Conservation (phyloP, 2,329 filamentous ascomycete species). For the Aspergillus felis region DNA sequence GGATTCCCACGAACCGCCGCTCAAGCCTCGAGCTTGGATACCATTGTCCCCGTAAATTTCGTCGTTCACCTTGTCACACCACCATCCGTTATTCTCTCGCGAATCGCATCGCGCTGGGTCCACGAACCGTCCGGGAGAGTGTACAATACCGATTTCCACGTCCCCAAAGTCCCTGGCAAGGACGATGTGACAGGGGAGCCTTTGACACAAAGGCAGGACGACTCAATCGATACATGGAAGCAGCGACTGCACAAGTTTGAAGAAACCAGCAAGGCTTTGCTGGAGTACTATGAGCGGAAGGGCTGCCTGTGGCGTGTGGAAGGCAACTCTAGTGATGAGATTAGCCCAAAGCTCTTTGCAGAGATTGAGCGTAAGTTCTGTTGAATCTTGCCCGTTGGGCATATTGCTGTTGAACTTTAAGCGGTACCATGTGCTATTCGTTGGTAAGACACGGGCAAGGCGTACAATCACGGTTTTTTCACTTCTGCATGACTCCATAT, state of each 20-base stretch:
- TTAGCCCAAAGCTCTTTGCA: slow-evolving; percentile 78
- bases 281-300: slow-evolving; percentile 83
- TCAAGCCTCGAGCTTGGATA: slow-evolving; percentile 75
- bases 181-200: slow-evolving; percentile 91
- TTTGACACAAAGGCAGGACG: slow-evolving; percentile 77
- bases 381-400: slow-evolving; percentile 11
- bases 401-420: slow-evolving; percentile 10
- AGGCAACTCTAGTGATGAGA: slow-evolving; percentile 90
- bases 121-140: slow-evolving; percentile 87
- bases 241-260: slow-evolving; percentile 77
- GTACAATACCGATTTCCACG: slow-evolving; percentile 93
- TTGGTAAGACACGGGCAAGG: not conserved
- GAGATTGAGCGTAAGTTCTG: slow-evolving; percentile 79
- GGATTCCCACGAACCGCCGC: slow-evolving; percentile 86
- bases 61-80: slow-evolving; percentile 85
- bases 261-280: slow-evolving; percentile 76
- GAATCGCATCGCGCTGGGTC: slow-evolving; percentile 89
- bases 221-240: slow-evolving; percentile 81
- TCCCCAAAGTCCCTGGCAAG: slow-evolving; percentile 71
- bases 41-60: slow-evolving; percentile 87
- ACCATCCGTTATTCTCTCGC: slow-evolving; percentile 77
- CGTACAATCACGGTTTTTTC: not conserved
- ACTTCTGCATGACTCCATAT: not conserved
- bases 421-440: slow-evolving; percentile 18
- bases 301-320: slow-evolving; percentile 83